Evolutionary conservation across 2,329 filamentous ascomycete species (phyloP).

Genomic region (Beauveria sp.): DNA sequence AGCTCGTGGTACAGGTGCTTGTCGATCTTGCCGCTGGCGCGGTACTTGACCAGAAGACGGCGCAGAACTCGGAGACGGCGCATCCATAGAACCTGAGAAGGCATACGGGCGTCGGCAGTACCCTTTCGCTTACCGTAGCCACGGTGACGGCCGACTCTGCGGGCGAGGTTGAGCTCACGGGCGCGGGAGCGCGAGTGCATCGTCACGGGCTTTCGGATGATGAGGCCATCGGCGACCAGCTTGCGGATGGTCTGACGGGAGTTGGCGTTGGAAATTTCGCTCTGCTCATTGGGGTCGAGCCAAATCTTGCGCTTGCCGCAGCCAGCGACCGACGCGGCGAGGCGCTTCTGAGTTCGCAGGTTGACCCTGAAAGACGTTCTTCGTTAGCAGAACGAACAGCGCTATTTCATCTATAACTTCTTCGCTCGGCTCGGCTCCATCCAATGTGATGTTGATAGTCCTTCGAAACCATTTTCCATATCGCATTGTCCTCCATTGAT

Average conservation of each 20-base stretch:
- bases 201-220: conserved; percentile 99
- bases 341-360: conserved; percentile 99
- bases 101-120: conserved; percentile 99
- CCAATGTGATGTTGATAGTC: background rate
- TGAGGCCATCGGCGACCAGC: conserved; percentile 98
- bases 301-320: conserved; percentile 99
- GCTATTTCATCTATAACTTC: background rate
- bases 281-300: conserved; percentile 99
- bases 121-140: conserved; percentile 99
- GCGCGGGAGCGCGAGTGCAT: conserved; percentile 98
- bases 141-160: conserved; percentile 93
- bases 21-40: conserved; percentile 99
- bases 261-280: conserved; percentile 99
- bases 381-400: conserved; percentile 21
- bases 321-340: conserved; percentile 96
- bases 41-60: conserved; percentile 99
- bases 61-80: conserved; percentile 98
- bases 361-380: conserved; percentile 70
- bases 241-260: conserved; percentile 99
- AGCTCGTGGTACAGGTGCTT: conserved; percentile 99
- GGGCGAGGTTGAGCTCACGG: conserved; percentile 87
- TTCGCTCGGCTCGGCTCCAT: conserved; percentile 10
- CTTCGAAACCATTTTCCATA: background rate
- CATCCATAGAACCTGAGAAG: conserved; percentile 98
- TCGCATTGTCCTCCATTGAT: background rate